A percentile compares a stretch with the other conserved stretches of the same genome.
phyloP scores from a whole-genome alignment of 768 basidiomycete species.

The Mycena olivaceomarginata region DNA sequence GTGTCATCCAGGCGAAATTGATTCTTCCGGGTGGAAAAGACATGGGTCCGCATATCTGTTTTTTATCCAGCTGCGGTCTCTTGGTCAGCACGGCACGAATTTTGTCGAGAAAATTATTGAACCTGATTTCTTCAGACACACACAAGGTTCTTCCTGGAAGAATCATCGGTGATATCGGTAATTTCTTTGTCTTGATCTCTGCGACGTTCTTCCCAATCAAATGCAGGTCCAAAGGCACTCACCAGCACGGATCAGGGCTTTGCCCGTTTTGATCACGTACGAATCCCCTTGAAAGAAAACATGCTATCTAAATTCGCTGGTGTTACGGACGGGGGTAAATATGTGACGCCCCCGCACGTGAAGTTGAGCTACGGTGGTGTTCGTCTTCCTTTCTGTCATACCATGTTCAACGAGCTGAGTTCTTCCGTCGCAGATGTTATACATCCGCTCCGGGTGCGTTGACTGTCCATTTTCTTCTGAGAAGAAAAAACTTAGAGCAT shows the following conservation, averaged over 20 bases:
- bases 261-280: slow-evolving; percentile 78
- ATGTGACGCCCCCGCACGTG: slow-evolving; percentile 81
- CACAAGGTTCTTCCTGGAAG: slow-evolving; percentile 79
- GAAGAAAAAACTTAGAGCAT: background rate
- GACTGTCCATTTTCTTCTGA: background rate
- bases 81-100: slow-evolving; percentile 64
- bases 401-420: background rate
- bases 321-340: slow-evolving; percentile 79
- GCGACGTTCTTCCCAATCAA: background rate
- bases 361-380: slow-evolving; percentile 88
- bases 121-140: slow-evolving; percentile 58
- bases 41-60: slow-evolving; percentile 83
- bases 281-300: slow-evolving; percentile 79
- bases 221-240: slow-evolving; percentile 75
- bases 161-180: slow-evolving; percentile 82
- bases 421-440: slow-evolving; percentile 74
- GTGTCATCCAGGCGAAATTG: slow-evolving; percentile 85
- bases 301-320: slow-evolving; percentile 87
- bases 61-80: slow-evolving; percentile 79
- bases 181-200: background rate
- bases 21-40: slow-evolving; percentile 78
- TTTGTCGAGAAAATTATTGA: no score
- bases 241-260: slow-evolving; percentile 80
- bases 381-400: slow-evolving; percentile 49
- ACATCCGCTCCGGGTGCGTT: slow-evolving; percentile 79